Base-by-base conservation (phyloP, 2,329 filamentous ascomycete species). In the Periglandula ipomoeae region DNA sequence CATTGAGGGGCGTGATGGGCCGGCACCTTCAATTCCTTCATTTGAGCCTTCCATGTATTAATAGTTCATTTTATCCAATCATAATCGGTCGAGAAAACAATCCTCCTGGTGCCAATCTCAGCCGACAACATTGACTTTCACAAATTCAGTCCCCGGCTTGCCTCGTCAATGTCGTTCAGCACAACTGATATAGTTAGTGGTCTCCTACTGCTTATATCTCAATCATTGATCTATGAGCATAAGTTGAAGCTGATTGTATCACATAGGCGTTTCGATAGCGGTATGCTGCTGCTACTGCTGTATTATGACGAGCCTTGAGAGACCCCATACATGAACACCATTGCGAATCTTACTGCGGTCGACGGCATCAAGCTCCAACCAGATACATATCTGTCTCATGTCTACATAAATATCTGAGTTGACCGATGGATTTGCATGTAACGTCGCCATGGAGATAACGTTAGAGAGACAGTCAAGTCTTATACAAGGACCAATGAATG, bases 1-100 rank as follows among this genome's bases (percentile, higher is more conserved):
- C n/a, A 44, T 37, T 55, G 55, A 55, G 57, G 58, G 56, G 56
- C 55, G 41, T 44, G 46, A 57, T 56, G 52, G 47, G 52, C 49
- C 50, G 56, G 57, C 49, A 49, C 50, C 53, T 53, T 53, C 52
- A 53, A 50, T 55, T 54, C 54, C 52, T 52, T 53, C 52, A 52
- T 54, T 53, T 54, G 53, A 54, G 52, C 55, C 50, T 54, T 53
- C 49, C 52, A 48, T 53, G 49, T 50, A 43, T 50, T 43, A 32
- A 32, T 32, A 47, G 51, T 52, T 55, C 48, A 52, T 53, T 48
- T 23, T 50, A 42, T 44, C 46, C 48, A 53, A 47, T 56, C 50
- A 47, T 52, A 47, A 48, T 45, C 44, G 32, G 46, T 34, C 27
- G 30, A 50, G 26, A 27, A 19, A 24, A 27, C 27, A 17, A 10